phyloP scores from a whole-genome alignment of 2,329 filamentous ascomycete species.

The Rhynchosporium agropyri region DNA sequence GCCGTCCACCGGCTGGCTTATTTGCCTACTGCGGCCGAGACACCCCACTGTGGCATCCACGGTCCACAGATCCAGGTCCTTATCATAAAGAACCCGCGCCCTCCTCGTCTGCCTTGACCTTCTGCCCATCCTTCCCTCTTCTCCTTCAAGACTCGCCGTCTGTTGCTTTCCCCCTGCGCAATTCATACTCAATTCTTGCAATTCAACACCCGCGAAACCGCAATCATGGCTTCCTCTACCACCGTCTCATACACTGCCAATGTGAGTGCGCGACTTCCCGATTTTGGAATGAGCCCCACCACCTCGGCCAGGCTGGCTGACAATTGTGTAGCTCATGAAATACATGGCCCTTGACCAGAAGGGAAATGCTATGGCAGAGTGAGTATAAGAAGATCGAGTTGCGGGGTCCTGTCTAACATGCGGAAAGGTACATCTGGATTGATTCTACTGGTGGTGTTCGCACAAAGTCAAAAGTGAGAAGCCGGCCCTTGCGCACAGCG shows the following conservation, averaged over 20 bases:
- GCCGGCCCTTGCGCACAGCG: slow-evolving; percentile 33
- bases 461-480: slow-evolving; percentile 91
- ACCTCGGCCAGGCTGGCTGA: slow-evolving; percentile 22
- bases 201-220: slow-evolving; percentile 21
- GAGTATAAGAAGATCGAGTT: slow-evolving; percentile 53
- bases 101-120: slow-evolving; percentile 1
- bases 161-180: slow-evolving; percentile 13
- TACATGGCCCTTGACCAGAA: slow-evolving; percentile 90
- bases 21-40: neutral
- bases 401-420: slow-evolving; percentile 54
- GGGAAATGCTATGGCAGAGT: slow-evolving; percentile 88
- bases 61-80: neutral
- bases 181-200: slow-evolving; percentile 6
- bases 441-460: slow-evolving; percentile 81
- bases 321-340: slow-evolving; percentile 74
- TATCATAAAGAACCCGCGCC: slow-evolving; percentile 15
- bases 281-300: slow-evolving; percentile 26
- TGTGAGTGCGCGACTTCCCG: slow-evolving; percentile 38
- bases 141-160: slow-evolving; percentile 24
- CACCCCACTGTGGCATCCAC: slow-evolving; percentile 5
- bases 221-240: slow-evolving; percentile 40
- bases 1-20: too few species aligned
- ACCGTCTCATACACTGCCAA: slow-evolving; percentile 45
- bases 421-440: slow-evolving; percentile 79
- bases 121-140: neutral